phyloP scores from a whole-genome alignment of 371 early-diverging fungal species.

The Mortierella sp. region DNA sequence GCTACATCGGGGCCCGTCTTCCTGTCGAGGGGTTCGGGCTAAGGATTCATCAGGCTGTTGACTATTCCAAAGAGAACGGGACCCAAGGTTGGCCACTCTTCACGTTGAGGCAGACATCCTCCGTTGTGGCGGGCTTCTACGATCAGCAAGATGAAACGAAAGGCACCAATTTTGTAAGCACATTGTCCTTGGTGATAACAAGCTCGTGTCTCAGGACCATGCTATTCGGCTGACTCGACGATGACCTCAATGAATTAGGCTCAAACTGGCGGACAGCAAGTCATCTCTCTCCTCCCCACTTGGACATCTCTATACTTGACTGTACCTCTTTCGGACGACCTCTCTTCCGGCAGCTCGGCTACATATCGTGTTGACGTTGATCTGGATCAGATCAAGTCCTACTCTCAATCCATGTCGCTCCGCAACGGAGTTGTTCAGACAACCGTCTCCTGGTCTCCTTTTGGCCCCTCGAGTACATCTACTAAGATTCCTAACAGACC shows the following conservation, averaged over 20 bases:
- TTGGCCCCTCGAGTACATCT: constrained; percentile 1
- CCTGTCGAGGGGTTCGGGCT: constrained; percentile 43
- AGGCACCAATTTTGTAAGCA: constrained; percentile 49
- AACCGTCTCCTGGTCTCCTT: constrained; percentile 33
- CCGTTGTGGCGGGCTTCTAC: constrained; percentile 45
- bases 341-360: constrained; percentile 8
- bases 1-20: constrained; percentile 45
- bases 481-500: neutral
- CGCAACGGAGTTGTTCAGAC: constrained; percentile 45
- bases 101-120: constrained; percentile 35
- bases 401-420: constrained; percentile 35
- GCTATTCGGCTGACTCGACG: neutral
- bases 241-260: constrained; percentile 11
- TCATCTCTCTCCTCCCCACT: constrained; percentile 40
- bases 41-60: constrained; percentile 32
- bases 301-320: constrained; percentile 38
- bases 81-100: constrained; percentile 51
- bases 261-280: constrained; percentile 47
- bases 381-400: constrained; percentile 29
- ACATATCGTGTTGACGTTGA: constrained; percentile 38
- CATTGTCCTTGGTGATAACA: neutral
- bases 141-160: constrained; percentile 26
- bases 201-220: neutral
- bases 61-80: constrained; percentile 19
- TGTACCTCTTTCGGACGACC: constrained; percentile 5